Evolutionary conservation across 306 rosid genomes (phyloP).

Genomic region (Canavalia ensiformis): DNA sequence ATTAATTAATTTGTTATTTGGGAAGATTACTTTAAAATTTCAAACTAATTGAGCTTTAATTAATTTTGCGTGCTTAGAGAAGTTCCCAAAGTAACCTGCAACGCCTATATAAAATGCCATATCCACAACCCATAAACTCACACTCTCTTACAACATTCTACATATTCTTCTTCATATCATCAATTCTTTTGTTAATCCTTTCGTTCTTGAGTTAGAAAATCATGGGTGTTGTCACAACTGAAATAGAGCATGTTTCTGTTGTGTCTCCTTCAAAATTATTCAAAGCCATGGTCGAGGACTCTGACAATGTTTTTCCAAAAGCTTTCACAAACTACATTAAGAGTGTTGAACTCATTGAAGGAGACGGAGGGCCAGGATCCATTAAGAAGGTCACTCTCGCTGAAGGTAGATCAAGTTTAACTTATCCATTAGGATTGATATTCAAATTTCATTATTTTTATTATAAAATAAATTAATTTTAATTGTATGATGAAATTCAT

Average conservation of each 20-base stretch:
- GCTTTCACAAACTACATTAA: slow-evolving; percentile 28
- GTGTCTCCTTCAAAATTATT: slow-evolving; percentile 54
- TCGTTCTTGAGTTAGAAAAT: background rate
- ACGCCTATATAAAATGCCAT: slow-evolving; percentile 24
- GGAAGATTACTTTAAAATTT: background rate
- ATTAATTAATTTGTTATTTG: background rate
- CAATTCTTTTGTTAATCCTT: background rate
- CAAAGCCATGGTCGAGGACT: slow-evolving; percentile 54
- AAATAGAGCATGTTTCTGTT: slow-evolving; percentile 27
- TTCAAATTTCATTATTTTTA: too few relatives aligned
- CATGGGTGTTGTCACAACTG: slow-evolving; percentile 58
- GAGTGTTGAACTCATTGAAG: slow-evolving; percentile 51
- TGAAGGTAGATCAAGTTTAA: slow-evolving; percentile 35
- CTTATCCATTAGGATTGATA: background rate
- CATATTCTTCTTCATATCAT: background rate
- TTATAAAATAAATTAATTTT: background rate
- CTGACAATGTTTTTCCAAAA: slow-evolving; percentile 49
- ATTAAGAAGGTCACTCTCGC: slow-evolving; percentile 50
- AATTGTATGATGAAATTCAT: background rate
- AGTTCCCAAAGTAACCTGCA: background rate
- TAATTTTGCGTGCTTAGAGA: background rate
- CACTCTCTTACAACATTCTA: background rate
- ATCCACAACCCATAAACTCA: background rate
- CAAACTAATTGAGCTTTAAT: background rate
- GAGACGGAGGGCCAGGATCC: slow-evolving; percentile 62